Percentiles rank a stretch among this genome's conserved stretches.
Conservation (phyloP, 768 basidiomycete genomes). For the Lactarius hengduanensis region DNA sequence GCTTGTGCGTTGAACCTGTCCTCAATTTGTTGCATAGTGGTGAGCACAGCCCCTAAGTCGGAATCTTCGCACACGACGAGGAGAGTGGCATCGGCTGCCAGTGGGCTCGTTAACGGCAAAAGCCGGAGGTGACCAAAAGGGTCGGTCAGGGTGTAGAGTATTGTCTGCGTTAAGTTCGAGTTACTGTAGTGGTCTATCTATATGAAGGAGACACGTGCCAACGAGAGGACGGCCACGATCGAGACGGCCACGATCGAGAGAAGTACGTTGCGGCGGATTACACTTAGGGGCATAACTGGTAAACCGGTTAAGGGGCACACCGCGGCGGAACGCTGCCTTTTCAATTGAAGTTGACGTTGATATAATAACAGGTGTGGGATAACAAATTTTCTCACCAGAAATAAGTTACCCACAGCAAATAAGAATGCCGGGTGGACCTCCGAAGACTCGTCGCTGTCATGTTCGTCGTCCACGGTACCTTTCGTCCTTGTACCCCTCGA, state of each 20-base stretch:
- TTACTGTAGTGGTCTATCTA: background rate
- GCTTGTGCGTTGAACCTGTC: slow-evolving; percentile 56
- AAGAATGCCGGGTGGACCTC: slow-evolving; percentile 9
- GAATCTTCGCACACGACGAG: slow-evolving; percentile 53
- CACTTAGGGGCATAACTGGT: background rate
- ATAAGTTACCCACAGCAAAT: background rate
- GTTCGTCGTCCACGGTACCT: slow-evolving; percentile 15
- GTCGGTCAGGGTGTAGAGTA: background rate
- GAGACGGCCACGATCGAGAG: background rate
- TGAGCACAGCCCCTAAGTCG: slow-evolving; percentile 46
- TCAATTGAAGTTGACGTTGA: background rate
- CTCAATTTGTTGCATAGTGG: slow-evolving; percentile 55
- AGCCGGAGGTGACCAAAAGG: background rate
- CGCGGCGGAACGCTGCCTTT: too few relatives aligned
- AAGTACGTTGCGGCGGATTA: background rate
- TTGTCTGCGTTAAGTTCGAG: background rate
- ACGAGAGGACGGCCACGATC: background rate
- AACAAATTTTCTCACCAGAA: background rate
- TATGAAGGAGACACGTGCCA: background rate
- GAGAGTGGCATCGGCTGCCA: slow-evolving; percentile 54
- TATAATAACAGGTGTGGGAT: background rate
- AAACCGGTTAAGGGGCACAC: too few relatives aligned
- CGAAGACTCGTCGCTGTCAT: slow-evolving; percentile 17
- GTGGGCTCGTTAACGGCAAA: background rate
- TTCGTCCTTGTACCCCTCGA: background rate